phyloP scores from a whole-genome alignment of 805 yeast genomes.

The Candida schatavii region DNA sequence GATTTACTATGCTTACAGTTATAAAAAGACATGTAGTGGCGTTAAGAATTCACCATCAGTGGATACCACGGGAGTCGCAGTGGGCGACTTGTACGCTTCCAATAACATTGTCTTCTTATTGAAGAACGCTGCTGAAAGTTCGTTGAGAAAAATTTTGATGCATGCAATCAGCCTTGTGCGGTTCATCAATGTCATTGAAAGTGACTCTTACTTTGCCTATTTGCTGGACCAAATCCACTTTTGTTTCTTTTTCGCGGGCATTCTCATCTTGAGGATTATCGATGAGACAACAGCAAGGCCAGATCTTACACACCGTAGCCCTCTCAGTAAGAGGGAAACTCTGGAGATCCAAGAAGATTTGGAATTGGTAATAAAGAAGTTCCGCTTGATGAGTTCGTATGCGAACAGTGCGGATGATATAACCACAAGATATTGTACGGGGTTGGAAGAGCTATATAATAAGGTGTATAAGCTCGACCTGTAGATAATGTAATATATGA shows the following conservation, averaged over 20 bases:
- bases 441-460: background rate
- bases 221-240: slow-evolving; percentile 71
- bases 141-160: slow-evolving; percentile 33
- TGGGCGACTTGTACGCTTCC: slow-evolving; percentile 12
- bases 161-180: slow-evolving; percentile 43
- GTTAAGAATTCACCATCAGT: background rate
- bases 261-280: slow-evolving; percentile 29
- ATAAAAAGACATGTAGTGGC: slow-evolving; percentile 13
- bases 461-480: background rate
- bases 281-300: background rate
- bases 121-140: slow-evolving; percentile 20
- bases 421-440: background rate
- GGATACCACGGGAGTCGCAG: background rate
- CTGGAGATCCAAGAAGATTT: slow-evolving; percentile 2
- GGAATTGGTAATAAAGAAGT: slow-evolving; percentile 4
- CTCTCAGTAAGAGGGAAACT: background rate
- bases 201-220: slow-evolving; percentile 61
- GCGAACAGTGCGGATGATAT: slow-evolving; percentile 3
- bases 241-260: slow-evolving; percentile 42
- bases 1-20: slow-evolving; percentile 42
- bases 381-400: slow-evolving; percentile 4
- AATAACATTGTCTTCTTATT: slow-evolving; percentile 23
- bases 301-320: background rate
- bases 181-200: slow-evolving; percentile 37
- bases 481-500: no score